Percentiles rank a stretch among this genome's conserved stretches.
These are phyloP conservation scores for Trichoderma atrobrunneum DNA, from an alignment of 2,329 filamentous ascomycete genomes.

Conservation along the genomic window DNA sequence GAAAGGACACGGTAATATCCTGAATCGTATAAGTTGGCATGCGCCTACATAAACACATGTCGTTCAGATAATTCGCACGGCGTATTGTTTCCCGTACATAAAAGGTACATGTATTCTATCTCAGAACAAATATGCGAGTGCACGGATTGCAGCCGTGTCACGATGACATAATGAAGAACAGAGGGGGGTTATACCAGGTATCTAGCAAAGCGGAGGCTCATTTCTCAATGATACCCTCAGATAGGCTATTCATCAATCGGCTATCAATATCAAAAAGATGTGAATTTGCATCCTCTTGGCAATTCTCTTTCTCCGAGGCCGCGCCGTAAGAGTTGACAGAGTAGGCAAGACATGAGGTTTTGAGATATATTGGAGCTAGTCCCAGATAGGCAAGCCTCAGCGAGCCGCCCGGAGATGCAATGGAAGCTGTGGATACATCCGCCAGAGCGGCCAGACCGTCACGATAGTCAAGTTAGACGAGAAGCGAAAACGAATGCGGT, in stretches of 20 bases:
- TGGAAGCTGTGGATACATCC: not conserved
- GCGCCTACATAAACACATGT: not conserved
- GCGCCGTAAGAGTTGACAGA: not conserved
- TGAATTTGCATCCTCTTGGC: not conserved
- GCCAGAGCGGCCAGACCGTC: not conserved
- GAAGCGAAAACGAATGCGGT: not conserved
- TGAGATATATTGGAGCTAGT: not conserved
- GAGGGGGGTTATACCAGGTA: not conserved
- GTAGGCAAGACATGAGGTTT: not conserved
- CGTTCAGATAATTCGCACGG: not conserved
- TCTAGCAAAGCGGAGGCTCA: not conserved
- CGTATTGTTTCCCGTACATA: not conserved
- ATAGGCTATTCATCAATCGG: not conserved
- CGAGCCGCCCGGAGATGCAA: not conserved
- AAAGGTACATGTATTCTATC: not conserved
- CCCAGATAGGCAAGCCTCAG: not conserved
- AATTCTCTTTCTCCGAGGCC: not conserved
- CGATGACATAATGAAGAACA: not conserved
- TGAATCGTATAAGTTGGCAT: not conserved
- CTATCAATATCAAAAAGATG: not conserved
- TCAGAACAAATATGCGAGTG: not conserved
- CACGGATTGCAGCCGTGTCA: not conserved
- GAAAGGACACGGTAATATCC: not conserved
- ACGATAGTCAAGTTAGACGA: not conserved
- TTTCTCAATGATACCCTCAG: not conserved